Conservation (phyloP, 1,139 yeast genomes). For the Pichia sp. region DNA sequence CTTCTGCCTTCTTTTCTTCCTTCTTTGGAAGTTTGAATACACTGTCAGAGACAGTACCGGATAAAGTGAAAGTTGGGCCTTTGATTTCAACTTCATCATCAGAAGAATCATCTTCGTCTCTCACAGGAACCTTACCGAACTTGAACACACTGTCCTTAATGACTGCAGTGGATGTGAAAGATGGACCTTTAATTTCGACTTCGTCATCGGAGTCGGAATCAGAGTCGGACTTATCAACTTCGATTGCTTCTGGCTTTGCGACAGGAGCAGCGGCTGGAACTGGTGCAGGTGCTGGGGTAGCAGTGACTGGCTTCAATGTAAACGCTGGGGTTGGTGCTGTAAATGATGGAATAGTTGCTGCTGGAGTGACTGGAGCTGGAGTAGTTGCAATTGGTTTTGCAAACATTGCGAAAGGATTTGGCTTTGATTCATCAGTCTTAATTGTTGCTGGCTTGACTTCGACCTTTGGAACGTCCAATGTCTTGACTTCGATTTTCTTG, state of each 20-base stretch:
- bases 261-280: constrained; percentile 4
- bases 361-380: constrained; percentile 15
- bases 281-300: not conserved
- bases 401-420: constrained; percentile 20
- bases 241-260: not conserved
- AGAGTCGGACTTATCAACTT: not conserved
- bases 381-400: constrained; percentile 7
- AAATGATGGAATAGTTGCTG: not conserved
- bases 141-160: constrained; percentile 64
- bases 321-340: constrained; percentile 17
- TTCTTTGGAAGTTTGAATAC: constrained; percentile 27
- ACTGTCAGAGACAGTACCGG: constrained; percentile 31
- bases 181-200: constrained; percentile 63
- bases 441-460: constrained; percentile 21
- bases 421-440: constrained; percentile 11
- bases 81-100: constrained; percentile 58
- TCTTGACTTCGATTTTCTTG: constrained; percentile 26
- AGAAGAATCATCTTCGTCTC: constrained; percentile 46
- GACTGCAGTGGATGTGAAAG: constrained; percentile 46
- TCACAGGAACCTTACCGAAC: constrained; percentile 48
- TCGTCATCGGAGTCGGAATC: constrained; percentile 30
- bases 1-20: constrained; percentile 3
- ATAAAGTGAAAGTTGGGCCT: constrained; percentile 65
- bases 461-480: constrained; percentile 25
- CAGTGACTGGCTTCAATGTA: not conserved